Conservation (phyloP, 2,329 filamentous ascomycete species). For the Fusarium sp. region DNA sequence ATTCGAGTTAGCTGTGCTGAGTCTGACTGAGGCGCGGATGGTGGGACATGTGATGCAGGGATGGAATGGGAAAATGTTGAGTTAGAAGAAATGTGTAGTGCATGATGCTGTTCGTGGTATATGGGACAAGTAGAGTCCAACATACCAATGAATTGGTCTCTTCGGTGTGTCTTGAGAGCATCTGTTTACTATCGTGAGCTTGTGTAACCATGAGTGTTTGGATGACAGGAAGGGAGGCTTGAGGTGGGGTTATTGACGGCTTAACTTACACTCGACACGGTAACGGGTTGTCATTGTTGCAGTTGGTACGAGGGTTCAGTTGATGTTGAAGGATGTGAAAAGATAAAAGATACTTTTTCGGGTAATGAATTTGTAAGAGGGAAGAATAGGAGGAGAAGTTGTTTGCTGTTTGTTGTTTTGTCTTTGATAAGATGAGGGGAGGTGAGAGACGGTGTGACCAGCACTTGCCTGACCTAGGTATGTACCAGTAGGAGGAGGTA, state of each 20-base stretch:
- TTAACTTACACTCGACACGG: constrained; percentile 72
- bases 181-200: constrained; percentile 51
- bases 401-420: not conserved
- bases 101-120: not conserved
- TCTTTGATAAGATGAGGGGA: constrained; percentile 17
- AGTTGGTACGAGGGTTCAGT: not conserved
- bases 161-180: constrained; percentile 80
- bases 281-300: constrained; percentile 67
- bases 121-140: not conserved
- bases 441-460: constrained; percentile 31
- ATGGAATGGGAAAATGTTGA: not conserved
- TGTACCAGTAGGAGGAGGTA: not conserved
- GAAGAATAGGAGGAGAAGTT: not conserved
- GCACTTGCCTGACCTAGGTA: constrained; percentile 27
- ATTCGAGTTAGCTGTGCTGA: not conserved
- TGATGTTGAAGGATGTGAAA: not conserved
- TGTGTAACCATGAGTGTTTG: constrained; percentile 13
- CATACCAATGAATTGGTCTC: constrained; percentile 86
- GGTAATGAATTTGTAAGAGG: not conserved
- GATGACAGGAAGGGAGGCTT: not conserved
- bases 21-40: not conserved
- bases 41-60: constrained; percentile 3
- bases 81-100: not conserved
- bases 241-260: constrained; percentile 1
- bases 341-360: not conserved